Base-by-base conservation (phyloP, 257 asterid species). In the Ilex aquifolium region DNA sequence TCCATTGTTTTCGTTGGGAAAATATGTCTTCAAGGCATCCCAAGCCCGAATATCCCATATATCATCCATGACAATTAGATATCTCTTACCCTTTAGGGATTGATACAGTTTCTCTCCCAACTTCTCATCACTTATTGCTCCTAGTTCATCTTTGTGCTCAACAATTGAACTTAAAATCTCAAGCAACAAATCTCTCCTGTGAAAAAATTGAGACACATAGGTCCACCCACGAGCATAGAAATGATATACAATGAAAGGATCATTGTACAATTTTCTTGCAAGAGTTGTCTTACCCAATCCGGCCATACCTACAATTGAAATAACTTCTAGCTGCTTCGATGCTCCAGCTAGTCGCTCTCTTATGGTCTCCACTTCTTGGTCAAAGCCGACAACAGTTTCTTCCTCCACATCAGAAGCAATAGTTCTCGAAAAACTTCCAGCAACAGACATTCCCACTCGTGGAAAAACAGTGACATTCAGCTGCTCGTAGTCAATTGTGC, bases 231-330 rank as follows among this genome's bases (percentile, higher is more conserved):
- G 44, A 59, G 17, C 36, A 10, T 72, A 21, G 54, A 79, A 79
- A 36, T 61, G 59, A 16, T 50, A 17, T 13, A 10, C 6, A 5
- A 59, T 52, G 4, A 7, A 11, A 7, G 65, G 56, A 56, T 74
- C 73, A 1, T 54, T 56, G 31, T 36, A 78, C 9, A 63, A 46
- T 32, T 52, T 57, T 40, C 55, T 71, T 42, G 75, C 73, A 1
- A 78, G 42, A 42, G 80, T 78, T 30, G 81, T 79, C 74, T 78
- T 78, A 10, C 80, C 74, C 44, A 13, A 49, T 14, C 78, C 78
- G 8, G 74, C 71, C 62, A 67, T 73, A 9, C 74, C 78, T 16
- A 63, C 63, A 60, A 73, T 36, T 13, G 78, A 60, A 8, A 64
- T 17, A 15, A 70, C 21, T 2, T 48, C 32, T 13, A 70, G 75